Conservation (phyloP, 495 filamentous ascomycete genomes). For the Emericellopsis terricola region DNA sequence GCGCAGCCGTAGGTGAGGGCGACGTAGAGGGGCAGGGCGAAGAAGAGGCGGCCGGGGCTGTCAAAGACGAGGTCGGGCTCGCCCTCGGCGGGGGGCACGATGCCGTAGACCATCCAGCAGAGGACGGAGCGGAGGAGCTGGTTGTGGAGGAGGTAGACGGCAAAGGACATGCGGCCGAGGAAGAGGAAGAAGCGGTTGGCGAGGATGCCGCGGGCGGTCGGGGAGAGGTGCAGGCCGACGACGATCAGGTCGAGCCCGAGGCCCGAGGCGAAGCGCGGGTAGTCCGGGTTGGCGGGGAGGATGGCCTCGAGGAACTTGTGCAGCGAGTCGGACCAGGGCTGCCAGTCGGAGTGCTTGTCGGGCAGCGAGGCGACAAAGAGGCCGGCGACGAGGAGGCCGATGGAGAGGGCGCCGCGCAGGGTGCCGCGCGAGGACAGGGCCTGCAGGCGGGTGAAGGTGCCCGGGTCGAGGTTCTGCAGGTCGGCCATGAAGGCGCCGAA, state of each 20-base stretch:
- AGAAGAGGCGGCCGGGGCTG: conserved; percentile 18
- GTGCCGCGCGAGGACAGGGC: conserved; percentile 29
- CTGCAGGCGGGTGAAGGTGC: conserved; percentile 15
- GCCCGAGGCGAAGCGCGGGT: conserved; percentile 33
- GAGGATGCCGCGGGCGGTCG: conserved; percentile 33
- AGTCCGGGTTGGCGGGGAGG: conserved; percentile 35
- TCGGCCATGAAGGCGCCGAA: conserved; percentile 48
- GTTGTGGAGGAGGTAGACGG: conserved; percentile 50
- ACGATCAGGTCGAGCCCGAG: conserved; percentile 38
- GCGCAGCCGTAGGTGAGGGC: conserved; percentile 37
- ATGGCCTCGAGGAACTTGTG: conserved; percentile 26
- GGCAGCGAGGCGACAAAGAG: conserved; percentile 42
- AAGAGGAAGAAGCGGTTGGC: conserved; percentile 40
- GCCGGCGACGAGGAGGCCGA: conserved; percentile 26
- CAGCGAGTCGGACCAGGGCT: conserved; percentile 37
- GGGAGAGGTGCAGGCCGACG: conserved; percentile 36
- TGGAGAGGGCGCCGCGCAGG: conserved; percentile 24
- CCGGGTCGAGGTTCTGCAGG: conserved; percentile 32
- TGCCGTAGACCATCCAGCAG: conserved; percentile 47
- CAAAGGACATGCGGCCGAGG: conserved; percentile 50
- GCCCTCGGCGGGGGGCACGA: conserved; percentile 31
- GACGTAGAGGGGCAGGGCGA: conserved; percentile 37
- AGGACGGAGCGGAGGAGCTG: conserved; percentile 42
- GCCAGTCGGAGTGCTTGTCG: conserved; percentile 37
- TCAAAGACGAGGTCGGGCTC: conserved; percentile 18